Conservation (phyloP, 768 basidiomycete species). For the Tephrocybe sp. region DNA sequence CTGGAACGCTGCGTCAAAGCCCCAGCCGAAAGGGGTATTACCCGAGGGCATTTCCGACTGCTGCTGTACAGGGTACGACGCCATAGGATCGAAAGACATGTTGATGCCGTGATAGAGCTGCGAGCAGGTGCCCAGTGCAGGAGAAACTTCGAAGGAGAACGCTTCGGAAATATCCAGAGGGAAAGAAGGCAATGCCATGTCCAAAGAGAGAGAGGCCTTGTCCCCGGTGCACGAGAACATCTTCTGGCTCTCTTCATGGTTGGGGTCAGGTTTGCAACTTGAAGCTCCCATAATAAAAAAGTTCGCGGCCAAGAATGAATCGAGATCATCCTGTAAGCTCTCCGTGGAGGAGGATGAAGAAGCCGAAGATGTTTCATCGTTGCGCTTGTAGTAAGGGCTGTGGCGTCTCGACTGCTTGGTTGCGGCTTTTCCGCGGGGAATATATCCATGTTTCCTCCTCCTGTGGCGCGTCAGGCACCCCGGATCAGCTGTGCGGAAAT, state of each 20-base stretch:
- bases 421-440: background rate
- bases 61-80: background rate
- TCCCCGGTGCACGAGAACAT: slow-evolving; percentile 8
- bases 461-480: slow-evolving; percentile 30
- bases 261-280: no score
- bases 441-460: slow-evolving; percentile 23
- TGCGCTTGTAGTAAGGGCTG: background rate
- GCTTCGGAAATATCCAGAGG: background rate
- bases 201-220: background rate
- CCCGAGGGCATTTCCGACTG: no score
- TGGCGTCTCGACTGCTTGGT: background rate
- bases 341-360: background rate
- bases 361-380: background rate
- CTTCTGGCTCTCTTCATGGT: background rate
- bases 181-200: background rate
- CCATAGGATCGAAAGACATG: background rate
- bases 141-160: background rate
- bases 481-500: slow-evolving; percentile 26
- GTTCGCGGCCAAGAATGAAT: background rate
- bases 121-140: slow-evolving; percentile 1
- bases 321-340: background rate
- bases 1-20: no score
- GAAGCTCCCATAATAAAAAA: background rate
- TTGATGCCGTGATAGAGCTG: slow-evolving; percentile 3
- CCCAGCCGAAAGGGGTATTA: no score